Evolutionary conservation across 2,329 filamentous ascomycete species (phyloP), one percentile per base, ranked within the genome.

Genomic region (Alternaria ventricosa): DNA sequence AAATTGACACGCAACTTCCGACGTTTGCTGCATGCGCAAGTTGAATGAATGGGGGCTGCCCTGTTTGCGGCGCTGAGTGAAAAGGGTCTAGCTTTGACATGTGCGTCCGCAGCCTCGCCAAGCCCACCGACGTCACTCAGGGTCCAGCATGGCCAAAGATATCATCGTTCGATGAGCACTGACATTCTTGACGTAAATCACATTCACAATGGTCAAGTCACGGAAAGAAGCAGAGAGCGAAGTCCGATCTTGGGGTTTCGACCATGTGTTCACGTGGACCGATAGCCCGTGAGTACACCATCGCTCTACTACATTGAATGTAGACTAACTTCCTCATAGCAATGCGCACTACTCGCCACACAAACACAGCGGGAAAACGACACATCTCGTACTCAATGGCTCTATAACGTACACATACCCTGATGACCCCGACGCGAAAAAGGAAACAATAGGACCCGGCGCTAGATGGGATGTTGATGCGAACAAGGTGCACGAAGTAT

Each of bases 341-440:
- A 89, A 91, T 75, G 84, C 87, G 27, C 83, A 93, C 78, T 93
- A 93, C 75, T 82, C 83, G 44, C 90, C 91, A 13, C 90, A 93
- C 74, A 86, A 84, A 13, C 91, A 93, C 74, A 70, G 79, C 22
- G 86, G 85, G 36, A 80, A 89, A 49, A 93, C 90, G 0, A 92
- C 90, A 1, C 90, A 93, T 79, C 82, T 93, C 50, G 89, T 93
- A 63, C 79, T 91, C 23, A 78, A 83, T 6, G 91, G 90, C 44
- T 82, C 87, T 60, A 78, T 93, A 72, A 92, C 88, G 8, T 87
- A 93, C 64, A 85, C 85, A 20, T 93, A 91, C 71, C 90, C 89
- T 0, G 78, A 88, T 12, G 89, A 91, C 61, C 71, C 81, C 18
- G 77, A 80, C 27, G 81, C 85, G 0, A 82, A 81, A 66, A 91